Evolutionary conservation across 2,329 filamentous ascomycete genomes (phyloP).

Genomic region (Microascus cirrosus): DNA sequence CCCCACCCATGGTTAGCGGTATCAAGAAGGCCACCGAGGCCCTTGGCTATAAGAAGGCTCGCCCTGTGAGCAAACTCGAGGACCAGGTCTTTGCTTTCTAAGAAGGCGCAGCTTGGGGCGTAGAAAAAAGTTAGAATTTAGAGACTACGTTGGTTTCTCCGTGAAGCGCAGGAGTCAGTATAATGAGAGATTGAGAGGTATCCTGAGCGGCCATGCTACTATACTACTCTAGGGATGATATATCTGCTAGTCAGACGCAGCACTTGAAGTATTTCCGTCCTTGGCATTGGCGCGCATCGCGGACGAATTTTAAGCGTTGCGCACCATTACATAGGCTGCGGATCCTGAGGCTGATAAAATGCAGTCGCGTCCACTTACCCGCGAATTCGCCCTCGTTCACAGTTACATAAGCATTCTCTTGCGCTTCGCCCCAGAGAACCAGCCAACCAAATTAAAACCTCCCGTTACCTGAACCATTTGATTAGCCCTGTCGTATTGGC

Average conservation of each 20-base stretch:
- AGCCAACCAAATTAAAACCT: background rate
- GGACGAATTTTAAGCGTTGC: background rate
- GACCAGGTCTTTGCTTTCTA: constrained; percentile 95
- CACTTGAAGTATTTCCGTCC: no score
- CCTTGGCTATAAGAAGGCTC: constrained; percentile 84
- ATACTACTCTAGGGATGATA: background rate
- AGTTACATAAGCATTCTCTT: background rate
- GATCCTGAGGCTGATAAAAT: background rate
- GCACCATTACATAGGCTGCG: background rate
- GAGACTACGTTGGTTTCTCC: background rate
- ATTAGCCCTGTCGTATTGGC: constrained; percentile 9
- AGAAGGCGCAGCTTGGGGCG: constrained; percentile 3
- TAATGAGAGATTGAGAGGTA: background rate
- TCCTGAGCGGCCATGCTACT: background rate
- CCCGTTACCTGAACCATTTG: constrained; percentile 1
- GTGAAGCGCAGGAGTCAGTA: background rate
- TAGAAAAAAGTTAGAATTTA: constrained; percentile 2
- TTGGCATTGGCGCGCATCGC: no score
- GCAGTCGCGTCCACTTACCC: background rate
- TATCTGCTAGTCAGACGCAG: no score
- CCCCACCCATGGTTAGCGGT: constrained; percentile 90
- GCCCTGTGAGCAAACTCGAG: constrained; percentile 91
- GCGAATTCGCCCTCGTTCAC: background rate
- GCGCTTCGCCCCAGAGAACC: background rate
- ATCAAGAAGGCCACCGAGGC: constrained; percentile 93